A percentile compares a stretch with the other conserved stretches of the same genome.
Evolutionary conservation across 1,284 basidiomycete genomes (phyloP).

Genomic region (Ganoderma sp.): DNA sequence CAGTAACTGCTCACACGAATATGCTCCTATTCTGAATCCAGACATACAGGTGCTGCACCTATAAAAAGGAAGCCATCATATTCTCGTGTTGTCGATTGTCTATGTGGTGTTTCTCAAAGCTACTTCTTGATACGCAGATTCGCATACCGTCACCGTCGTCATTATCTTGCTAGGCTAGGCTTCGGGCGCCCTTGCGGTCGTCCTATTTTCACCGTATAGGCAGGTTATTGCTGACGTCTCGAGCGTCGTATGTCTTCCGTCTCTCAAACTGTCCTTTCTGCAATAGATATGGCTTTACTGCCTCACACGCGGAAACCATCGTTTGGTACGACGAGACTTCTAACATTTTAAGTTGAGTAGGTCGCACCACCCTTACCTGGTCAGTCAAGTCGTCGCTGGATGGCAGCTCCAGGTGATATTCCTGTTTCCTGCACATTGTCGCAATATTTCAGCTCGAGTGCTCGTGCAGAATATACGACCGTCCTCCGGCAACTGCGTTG

Average conservation of each 20-base stretch:
- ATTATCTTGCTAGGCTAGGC: constrained; percentile 18
- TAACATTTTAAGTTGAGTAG: constrained; percentile 17
- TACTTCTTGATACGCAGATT: constrained; percentile 34
- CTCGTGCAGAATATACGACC: constrained; percentile 8
- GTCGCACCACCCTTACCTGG: neutral
- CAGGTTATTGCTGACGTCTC: constrained; percentile 41
- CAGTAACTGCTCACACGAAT: constrained; percentile 50
- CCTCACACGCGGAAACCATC: neutral
- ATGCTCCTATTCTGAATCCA: neutral
- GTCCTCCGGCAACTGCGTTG: constrained; percentile 1
- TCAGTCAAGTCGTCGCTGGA: neutral
- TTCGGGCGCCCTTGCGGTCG: constrained; percentile 18
- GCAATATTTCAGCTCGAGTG: constrained; percentile 13
- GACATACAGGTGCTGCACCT: constrained; percentile 16
- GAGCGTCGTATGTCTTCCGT: constrained; percentile 28
- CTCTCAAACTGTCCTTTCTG: constrained; percentile 36
- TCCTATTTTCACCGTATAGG: constrained; percentile 34
- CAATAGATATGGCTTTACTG: constrained; percentile 34
- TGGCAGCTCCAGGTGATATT: constrained; percentile 14
- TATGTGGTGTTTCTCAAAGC: constrained; percentile 31
- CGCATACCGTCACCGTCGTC: constrained; percentile 20
- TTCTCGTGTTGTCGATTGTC: constrained; percentile 26
- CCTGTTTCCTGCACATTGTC: neutral
- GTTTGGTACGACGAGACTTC: constrained; percentile 19
- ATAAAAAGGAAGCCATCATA: constrained; percentile 29